These are phyloP conservation scores for Sarocladiaceae sp. DNA, from an alignment of 2,329 filamentous ascomycete species.

Conservation along the genomic window DNA sequence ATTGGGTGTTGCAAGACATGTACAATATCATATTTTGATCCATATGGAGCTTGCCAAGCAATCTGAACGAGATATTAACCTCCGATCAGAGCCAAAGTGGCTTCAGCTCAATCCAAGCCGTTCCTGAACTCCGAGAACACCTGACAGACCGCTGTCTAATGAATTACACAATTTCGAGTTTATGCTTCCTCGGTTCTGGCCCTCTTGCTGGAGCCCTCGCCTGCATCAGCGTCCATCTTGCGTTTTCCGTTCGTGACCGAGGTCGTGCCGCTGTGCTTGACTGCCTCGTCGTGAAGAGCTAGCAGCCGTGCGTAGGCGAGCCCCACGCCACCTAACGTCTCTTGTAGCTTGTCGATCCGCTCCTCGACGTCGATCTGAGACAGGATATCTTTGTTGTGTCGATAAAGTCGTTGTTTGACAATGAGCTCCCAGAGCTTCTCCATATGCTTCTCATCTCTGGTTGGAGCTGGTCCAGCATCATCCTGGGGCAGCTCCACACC, in stretches of 20 bases:
- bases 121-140: neutral
- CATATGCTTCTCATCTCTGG: constrained; percentile 53
- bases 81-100: too few species aligned
- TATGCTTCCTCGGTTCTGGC: constrained; percentile 33
- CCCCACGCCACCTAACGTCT: constrained; percentile 64
- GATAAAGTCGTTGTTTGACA: constrained; percentile 73
- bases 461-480: constrained; percentile 24
- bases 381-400: constrained; percentile 68
- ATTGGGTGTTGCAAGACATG: too few species aligned
- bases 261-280: constrained; percentile 20
- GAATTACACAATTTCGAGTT: neutral
- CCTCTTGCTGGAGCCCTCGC: constrained; percentile 38
- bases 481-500: constrained; percentile 33
- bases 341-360: constrained; percentile 67
- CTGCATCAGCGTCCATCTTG: constrained; percentile 32
- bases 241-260: constrained; percentile 37
- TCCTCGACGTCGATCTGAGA: constrained; percentile 65
- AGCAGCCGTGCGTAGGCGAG: constrained; percentile 70
- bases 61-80: too few species aligned
- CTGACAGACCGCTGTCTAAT: neutral
- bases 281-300: constrained; percentile 36
- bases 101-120: too few species aligned
- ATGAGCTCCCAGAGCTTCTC: constrained; percentile 70
- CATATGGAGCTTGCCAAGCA: too few species aligned
- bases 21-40: too few species aligned